These are phyloP conservation scores for Nemania diffusa DNA, from an alignment of 2,329 filamentous ascomycete species.

Conservation along the genomic window DNA sequence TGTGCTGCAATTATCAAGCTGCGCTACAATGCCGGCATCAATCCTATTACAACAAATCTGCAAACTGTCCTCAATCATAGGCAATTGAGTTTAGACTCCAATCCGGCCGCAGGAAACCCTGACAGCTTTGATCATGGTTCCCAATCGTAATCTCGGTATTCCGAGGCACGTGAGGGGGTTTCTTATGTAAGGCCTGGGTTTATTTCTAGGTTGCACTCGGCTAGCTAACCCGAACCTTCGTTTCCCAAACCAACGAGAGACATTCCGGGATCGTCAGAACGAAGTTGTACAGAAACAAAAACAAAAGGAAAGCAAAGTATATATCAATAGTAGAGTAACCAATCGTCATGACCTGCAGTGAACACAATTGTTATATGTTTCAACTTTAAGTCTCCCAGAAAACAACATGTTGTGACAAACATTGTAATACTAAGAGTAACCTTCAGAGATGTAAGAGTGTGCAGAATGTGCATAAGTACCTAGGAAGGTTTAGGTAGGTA, in stretches of 20 bases:
- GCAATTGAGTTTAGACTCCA: not conserved
- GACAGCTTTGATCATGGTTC: slow-evolving; percentile 7
- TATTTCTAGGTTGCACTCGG: slow-evolving; percentile 4
- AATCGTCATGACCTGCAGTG: not conserved
- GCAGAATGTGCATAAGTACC: too few relatives aligned
- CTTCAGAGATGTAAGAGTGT: not conserved
- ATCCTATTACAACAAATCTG: not conserved
- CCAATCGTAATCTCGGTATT: not conserved
- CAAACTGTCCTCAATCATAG: not conserved
- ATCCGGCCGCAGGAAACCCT: slow-evolving; percentile 13
- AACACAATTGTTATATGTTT: not conserved
- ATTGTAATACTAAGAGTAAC: not conserved
- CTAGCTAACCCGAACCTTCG: not conserved
- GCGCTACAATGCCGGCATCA: not conserved
- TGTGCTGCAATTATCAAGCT: not conserved
- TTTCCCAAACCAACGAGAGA: not conserved
- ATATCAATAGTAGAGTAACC: not conserved
- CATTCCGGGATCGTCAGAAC: not conserved
- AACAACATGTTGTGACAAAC: not conserved
- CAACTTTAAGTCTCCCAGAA: not conserved
- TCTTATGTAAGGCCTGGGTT: not conserved
- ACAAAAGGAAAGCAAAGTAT: not conserved
- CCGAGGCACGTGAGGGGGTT: slow-evolving; percentile 5
- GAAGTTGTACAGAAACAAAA: not conserved
- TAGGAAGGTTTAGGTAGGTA: too few relatives aligned